Evolutionary conservation across 2,329 filamentous ascomycete genomes (phyloP), one percentile per base, ranked within the genome.

Genomic region (Pseudohalonectria lignicola): DNA sequence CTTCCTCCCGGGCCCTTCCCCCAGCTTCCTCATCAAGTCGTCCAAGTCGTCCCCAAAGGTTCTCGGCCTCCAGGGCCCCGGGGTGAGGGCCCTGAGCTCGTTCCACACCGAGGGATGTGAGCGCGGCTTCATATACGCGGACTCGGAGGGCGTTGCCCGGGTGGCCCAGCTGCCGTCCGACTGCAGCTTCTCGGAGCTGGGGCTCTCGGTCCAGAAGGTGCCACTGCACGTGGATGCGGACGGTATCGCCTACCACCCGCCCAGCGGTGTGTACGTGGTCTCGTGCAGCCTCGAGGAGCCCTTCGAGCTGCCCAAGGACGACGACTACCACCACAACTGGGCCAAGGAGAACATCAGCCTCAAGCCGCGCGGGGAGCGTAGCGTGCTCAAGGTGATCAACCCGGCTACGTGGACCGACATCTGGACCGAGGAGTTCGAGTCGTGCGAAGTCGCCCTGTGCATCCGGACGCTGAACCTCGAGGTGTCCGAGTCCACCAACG

Each of bases 401-500:
- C 82, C 86, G 0, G 68, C 70, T 33, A 86, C 76, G 4, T 88
- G 86, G 78, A 75, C 75, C 1, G 68, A 88, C 28, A 82, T 96
- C 41, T 84, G 94, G 53, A 78, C 71, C 18, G 66, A 87, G 37
- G 66, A 78, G 31, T 70, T 94, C 46, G 84, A 88, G 39, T 64
- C 75, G 0, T 79, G 72, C 44, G 90, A 95, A 60, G 74, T 78
- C 11, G 69, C 94, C 12, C 80, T 92, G 54, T 86, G 82, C 43
- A 75, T 96, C 51, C 80, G 90, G 55, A 81, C 82, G 4, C 70
- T 96, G 29, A 82, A 83, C 39, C 74, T 98, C 12, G 92, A 96
- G 57, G 71, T 94, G 7, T 95, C 88, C 0, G 92, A 98, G 59
- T 78, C 81, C 25, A 95, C 87, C 0, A 86, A 92, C 53, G 84